A percentile compares a stretch with the other conserved stretches of the same genome.
phyloP scores from a whole-genome alignment of 2,329 filamentous ascomycete genomes.

The Fusarium xylarioides region DNA sequence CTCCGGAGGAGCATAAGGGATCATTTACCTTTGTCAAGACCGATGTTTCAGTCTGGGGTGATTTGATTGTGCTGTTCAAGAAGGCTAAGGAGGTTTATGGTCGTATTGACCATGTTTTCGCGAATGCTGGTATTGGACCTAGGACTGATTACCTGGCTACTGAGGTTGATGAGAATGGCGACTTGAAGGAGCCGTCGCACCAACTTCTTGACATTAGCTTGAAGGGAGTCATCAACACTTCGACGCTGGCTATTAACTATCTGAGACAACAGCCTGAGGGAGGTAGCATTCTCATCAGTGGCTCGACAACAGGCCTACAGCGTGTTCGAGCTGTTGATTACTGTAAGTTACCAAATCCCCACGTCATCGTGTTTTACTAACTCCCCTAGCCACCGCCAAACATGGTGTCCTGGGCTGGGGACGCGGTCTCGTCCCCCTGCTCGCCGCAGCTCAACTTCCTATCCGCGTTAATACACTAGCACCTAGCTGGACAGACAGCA shows the following conservation, averaged over 20 bases:
- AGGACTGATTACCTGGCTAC: constrained; percentile 56
- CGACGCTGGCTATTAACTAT: constrained; percentile 58
- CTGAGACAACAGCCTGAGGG: constrained; percentile 57
- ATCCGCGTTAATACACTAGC: constrained; percentile 66
- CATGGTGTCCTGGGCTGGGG: constrained; percentile 64
- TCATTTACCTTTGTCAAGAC: constrained; percentile 51
- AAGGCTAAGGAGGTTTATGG: constrained; percentile 68
- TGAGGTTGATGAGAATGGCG: constrained; percentile 59
- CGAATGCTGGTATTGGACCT: constrained; percentile 66
- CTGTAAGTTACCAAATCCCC: constrained; percentile 40
- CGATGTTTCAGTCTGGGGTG: constrained; percentile 60
- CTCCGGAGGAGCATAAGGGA: constrained; percentile 38
- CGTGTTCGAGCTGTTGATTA: constrained; percentile 63
- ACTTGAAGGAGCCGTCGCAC: constrained; percentile 56
- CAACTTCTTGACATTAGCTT: constrained; percentile 60
- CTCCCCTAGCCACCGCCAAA: constrained; percentile 57
- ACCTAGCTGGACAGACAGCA: constrained; percentile 64
- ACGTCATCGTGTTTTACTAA: background rate
- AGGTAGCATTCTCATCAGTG: constrained; percentile 64
- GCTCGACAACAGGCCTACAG: constrained; percentile 61
- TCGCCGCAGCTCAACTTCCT: constrained; percentile 50
- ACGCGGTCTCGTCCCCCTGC: constrained; percentile 54
- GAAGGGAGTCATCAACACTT: constrained; percentile 59
- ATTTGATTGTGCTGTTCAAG: constrained; percentile 62
- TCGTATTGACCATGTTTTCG: constrained; percentile 80